Evolutionary conservation across 148 eudicot genomes (phyloP), one percentile per base, ranked within the genome.

Genomic region (Arbutus unedo): DNA sequence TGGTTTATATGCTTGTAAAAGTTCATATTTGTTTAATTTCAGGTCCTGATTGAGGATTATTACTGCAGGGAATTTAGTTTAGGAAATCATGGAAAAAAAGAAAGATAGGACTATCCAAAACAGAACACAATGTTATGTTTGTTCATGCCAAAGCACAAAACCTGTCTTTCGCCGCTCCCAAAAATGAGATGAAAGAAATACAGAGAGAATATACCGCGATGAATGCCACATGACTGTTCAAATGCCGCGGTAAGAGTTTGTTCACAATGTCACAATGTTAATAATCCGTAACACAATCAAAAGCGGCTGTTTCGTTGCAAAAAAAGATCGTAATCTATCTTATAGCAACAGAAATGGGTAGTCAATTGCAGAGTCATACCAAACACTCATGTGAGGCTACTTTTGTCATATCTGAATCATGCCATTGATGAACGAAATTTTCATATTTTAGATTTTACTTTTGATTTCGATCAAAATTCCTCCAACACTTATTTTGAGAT

Each of bases 161-260:
- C 51, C 51, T 4, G 31, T 5, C 13, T 51, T 74, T 19, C 53
- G 21, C 10, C 43, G 79, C 44, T 76, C 62, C 19, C 66, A 16
- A 4, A 31, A 77, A 0, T 13, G 47, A 77, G 18, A 13, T 31
- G 48, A 21, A 77, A 19, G 6, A 54, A 38, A n/a, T 4, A 55
- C 13, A 38, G 66, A 53, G 0, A 53, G 48, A 75, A 77, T 41
- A 56, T 44, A 64, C 15, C 13, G 53, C n/a, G 55, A 47, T 47
- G 81, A 60, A 79, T 64, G 80, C 85, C 66, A 79, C 66, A 21
- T 79, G 79, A 84, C 82, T 79, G 82, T 59, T 5, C 64, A 79
- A 79, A 67, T 83, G 79, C 47, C 74, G 41, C 59, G 45, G 62
- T 41, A 15, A 45, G 11, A 21, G 72, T 60, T 49, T 23, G 38